Evolutionary conservation across 1,284 basidiomycete genomes (phyloP).

Genomic region (Heimioporus retisporus): DNA sequence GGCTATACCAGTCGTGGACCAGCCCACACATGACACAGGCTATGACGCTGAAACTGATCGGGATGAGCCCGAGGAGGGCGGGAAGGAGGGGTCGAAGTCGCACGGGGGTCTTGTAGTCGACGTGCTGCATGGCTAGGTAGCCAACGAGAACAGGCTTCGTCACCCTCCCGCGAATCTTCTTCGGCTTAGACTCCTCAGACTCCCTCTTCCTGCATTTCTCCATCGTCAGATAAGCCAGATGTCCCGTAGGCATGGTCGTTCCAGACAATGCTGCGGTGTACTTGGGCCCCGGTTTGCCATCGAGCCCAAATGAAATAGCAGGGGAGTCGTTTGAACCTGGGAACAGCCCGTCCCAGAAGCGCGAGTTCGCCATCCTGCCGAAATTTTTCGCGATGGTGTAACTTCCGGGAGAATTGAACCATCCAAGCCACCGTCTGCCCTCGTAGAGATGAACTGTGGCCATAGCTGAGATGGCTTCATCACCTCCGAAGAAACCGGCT

Average conservation of each 20-base stretch:
- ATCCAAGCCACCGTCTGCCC: conserved; percentile 40
- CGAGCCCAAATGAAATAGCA: conserved; percentile 36
- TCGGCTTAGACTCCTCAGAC: too few species aligned
- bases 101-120: conserved; percentile 12
- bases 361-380: conserved; percentile 38
- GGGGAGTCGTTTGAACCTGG: conserved; percentile 36
- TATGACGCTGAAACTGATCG: conserved; percentile 34
- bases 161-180: conserved; percentile 20
- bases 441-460: conserved; percentile 37
- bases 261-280: conserved; percentile 34
- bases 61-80: conserved; percentile 32
- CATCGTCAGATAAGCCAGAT: conserved; percentile 37
- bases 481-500: conserved; percentile 41
- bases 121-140: conserved; percentile 29
- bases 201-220: conserved; percentile 10
- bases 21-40: conserved; percentile 33
- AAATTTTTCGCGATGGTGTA: conserved; percentile 41
- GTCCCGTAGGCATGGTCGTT: conserved; percentile 32
- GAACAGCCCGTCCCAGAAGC: conserved; percentile 41
- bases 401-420: conserved; percentile 46
- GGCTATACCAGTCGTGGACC: conserved; percentile 35
- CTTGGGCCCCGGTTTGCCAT: conserved; percentile 38
- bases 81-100: conserved; percentile 3
- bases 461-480: conserved; percentile 45
- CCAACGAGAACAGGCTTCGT: conserved; percentile 21